These are phyloP conservation scores for Candida sojae DNA, from an alignment of 1,139 yeast genomes.

Conservation along the genomic window DNA sequence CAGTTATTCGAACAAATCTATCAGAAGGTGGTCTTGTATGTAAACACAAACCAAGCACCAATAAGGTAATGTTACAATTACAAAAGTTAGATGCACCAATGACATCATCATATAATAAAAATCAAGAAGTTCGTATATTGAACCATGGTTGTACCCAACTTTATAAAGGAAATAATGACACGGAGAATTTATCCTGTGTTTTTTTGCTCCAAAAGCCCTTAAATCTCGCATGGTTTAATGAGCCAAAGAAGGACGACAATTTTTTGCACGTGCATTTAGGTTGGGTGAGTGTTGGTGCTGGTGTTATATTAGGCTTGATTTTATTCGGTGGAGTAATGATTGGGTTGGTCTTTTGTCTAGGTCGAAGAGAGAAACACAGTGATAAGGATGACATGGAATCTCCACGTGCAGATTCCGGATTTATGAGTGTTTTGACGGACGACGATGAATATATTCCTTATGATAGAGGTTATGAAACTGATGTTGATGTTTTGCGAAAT, in stretches of 20 bases:
- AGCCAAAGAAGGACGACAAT: conserved; percentile 29
- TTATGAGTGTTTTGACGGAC: conserved; percentile 40
- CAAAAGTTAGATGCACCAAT: conserved; percentile 9
- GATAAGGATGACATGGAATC: conserved; percentile 14
- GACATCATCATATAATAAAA: conserved; percentile 43
- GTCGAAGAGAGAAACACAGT: conserved; percentile 15
- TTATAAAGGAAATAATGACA: conserved; percentile 20
- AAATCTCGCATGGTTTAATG: conserved; percentile 57
- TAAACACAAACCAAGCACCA: conserved; percentile 41
- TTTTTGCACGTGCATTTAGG: conserved; percentile 62
- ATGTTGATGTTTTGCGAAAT: conserved; percentile 36
- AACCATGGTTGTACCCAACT: conserved; percentile 67
- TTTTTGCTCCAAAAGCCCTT: conserved; percentile 70
- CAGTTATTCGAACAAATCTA: conserved; percentile 31
- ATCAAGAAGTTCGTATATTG: conserved; percentile 65
- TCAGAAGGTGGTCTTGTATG: conserved; percentile 46
- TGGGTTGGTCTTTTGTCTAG: conserved; percentile 29
- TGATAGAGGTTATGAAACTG: conserved; percentile 51
- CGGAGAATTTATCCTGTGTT: conserved; percentile 49
- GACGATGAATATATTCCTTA: conserved; percentile 21
- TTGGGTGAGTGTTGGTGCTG: conserved; percentile 64
- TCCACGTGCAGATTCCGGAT: conserved; percentile 29
- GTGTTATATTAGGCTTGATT: conserved; percentile 60
- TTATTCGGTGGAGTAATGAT: conserved; percentile 35
- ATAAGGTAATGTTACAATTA: conserved; percentile 34